Conservation (phyloP, 805 yeast species). For the Barnettozyma sucrosica region DNA sequence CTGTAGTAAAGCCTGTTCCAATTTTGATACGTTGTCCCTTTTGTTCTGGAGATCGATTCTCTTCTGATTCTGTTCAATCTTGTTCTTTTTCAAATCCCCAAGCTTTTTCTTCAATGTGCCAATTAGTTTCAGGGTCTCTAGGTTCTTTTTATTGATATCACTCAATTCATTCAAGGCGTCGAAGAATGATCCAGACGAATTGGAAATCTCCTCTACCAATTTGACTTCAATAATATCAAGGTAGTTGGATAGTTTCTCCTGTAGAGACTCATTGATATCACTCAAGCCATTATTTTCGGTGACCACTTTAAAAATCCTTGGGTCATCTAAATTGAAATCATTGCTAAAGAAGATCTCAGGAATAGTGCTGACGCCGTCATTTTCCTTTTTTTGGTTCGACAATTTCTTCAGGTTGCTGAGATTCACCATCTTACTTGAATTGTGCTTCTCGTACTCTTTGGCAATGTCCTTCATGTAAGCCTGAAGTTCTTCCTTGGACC, state of each 20-base stretch:
- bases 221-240: conserved; percentile 81
- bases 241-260: conserved; percentile 74
- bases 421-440: conserved; percentile 38
- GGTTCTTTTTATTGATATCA: conserved; percentile 50
- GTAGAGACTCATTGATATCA: conserved; percentile 51
- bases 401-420: conserved; percentile 24
- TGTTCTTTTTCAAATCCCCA: conserved; percentile 39
- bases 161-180: conserved; percentile 77
- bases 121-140: conserved; percentile 42
- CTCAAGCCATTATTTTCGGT: conserved; percentile 52
- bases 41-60: conserved; percentile 45
- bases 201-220: conserved; percentile 74
- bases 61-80: conserved; percentile 45
- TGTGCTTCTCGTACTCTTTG: conserved; percentile 40
- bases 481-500: conserved; percentile 37
- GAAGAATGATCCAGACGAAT: conserved; percentile 80
- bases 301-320: conserved; percentile 73
- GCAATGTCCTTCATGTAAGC: conserved; percentile 40
- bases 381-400: conserved; percentile 20
- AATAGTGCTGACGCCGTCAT: conserved; percentile 35
- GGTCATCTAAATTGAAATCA: conserved; percentile 80
- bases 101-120: conserved; percentile 42
- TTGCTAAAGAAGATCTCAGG: conserved; percentile 66
- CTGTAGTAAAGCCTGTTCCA: conserved; percentile 56
- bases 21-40: conserved; percentile 50